phyloP scores from a whole-genome alignment of 1,284 basidiomycete genomes.

The Fistulina hepatica region DNA sequence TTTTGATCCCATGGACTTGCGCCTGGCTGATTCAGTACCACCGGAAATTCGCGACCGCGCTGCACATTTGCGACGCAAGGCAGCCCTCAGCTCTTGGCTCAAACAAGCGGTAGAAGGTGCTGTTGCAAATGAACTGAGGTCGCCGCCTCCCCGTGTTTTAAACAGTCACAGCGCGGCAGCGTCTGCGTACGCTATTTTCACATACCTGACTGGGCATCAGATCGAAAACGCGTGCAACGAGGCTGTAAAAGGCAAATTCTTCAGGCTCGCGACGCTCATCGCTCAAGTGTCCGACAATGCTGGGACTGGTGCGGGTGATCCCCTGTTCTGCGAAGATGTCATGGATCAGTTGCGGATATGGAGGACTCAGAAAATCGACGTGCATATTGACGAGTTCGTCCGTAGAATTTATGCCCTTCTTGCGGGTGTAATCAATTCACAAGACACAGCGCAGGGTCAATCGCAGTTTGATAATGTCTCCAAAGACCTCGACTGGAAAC shows the following conservation, averaged over 20 bases:
- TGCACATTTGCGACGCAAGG: conserved; percentile 61
- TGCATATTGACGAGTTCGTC: conserved; percentile 59
- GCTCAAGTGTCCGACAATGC: too few relatives aligned
- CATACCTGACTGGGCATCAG: conserved; percentile 81
- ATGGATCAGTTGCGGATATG: conserved; percentile 75
- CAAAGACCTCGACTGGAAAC: conserved; percentile 89
- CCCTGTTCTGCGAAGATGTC: conserved; percentile 68
- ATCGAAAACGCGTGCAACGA: conserved; percentile 72
- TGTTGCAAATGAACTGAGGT: conserved; percentile 38
- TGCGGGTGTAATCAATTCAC: conserved; percentile 64
- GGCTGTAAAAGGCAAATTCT: conserved; percentile 68
- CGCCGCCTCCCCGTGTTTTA: conserved; percentile 15
- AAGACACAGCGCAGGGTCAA: conserved; percentile 48
- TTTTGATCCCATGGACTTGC: conserved; percentile 78
- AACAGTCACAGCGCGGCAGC: conserved; percentile 28
- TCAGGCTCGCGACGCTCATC: conserved; percentile 87
- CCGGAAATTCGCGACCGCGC: conserved; percentile 53
- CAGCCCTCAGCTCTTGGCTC: conserved; percentile 81
- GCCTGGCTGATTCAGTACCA: conserved; percentile 41
- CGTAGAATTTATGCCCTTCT: conserved; percentile 81
- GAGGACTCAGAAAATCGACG: conserved; percentile 69
- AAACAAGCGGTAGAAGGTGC: conserved; percentile 61
- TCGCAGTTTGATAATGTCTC: conserved; percentile 51
- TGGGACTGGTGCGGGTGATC: conserved; percentile 77
- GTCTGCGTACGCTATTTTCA: conserved; percentile 47